Conservation (phyloP, 371 early-diverging fungal species). For the Encephalitozoon cuniculi region DNA sequence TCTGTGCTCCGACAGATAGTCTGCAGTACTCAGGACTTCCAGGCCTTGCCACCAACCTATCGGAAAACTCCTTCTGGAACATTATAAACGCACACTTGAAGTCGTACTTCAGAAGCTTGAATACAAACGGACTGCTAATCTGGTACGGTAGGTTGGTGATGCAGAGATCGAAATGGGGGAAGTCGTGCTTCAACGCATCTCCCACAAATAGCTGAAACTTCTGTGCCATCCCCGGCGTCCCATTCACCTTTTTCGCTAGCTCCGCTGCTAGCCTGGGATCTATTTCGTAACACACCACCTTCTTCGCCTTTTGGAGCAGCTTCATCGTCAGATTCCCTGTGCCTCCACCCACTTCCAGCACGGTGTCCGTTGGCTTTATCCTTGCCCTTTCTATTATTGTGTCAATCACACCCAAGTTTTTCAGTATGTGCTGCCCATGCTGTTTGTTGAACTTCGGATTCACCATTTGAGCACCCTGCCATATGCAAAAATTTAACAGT, state of each 20-base stretch:
- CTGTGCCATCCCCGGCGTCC: constrained; percentile 49
- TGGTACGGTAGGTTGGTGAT: constrained; percentile 99
- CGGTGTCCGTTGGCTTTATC: constrained; percentile 79
- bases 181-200: constrained; percentile 85
- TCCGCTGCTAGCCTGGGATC: constrained; percentile 93
- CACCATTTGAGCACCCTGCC: constrained; percentile 14
- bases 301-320: constrained; percentile 82
- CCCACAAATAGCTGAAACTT: constrained; percentile 87
- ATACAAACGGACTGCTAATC: constrained; percentile 77
- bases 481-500: not conserved
- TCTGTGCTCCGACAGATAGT: constrained; percentile 86
- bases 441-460: constrained; percentile 85
- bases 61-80: constrained; percentile 98
- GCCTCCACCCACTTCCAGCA: constrained; percentile 97
- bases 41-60: constrained; percentile 85
- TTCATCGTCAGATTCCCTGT: constrained; percentile 97
- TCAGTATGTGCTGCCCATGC: constrained; percentile 95
- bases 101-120: constrained; percentile 85
- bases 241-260: constrained; percentile 77
- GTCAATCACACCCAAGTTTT: constrained; percentile 90
- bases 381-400: constrained; percentile 90
- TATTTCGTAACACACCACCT: constrained; percentile 71
- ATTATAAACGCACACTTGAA: constrained; percentile 79
- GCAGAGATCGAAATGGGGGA: constrained; percentile 96
- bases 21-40: constrained; percentile 86